Conservation (phyloP, 345 rosid genomes). For the Heritiera fomes region DNA sequence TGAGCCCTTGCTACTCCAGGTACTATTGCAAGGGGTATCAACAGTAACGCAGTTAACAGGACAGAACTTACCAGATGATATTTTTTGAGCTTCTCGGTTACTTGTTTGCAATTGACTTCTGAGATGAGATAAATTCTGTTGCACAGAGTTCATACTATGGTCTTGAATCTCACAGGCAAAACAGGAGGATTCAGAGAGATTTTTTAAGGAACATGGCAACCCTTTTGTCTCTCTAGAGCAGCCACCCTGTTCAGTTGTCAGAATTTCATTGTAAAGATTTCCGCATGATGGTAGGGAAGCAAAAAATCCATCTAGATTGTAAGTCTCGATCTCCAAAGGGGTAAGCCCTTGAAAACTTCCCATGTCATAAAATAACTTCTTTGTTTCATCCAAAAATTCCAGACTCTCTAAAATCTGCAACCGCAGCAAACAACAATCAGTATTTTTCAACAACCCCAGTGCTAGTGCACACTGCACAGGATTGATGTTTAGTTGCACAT, state of each 20-base stretch:
- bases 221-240: slow-evolving; percentile 44
- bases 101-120: slow-evolving; percentile 17
- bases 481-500: background rate
- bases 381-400: slow-evolving; percentile 58
- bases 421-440: slow-evolving; percentile 10
- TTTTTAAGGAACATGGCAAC: slow-evolving; percentile 34
- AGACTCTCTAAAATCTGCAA: slow-evolving; percentile 63
- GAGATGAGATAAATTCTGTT: slow-evolving; percentile 21
- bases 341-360: slow-evolving; percentile 29
- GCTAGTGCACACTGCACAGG: background rate
- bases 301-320: slow-evolving; percentile 55
- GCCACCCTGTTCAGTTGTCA: slow-evolving; percentile 39
- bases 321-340: slow-evolving; percentile 31
- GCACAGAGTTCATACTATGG: slow-evolving; percentile 12
- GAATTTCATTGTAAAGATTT: slow-evolving; percentile 36
- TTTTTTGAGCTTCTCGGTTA: slow-evolving; percentile 19
- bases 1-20: slow-evolving; percentile 7
- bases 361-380: slow-evolving; percentile 41
- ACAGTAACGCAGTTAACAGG: slow-evolving; percentile 20
- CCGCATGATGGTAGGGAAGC: slow-evolving; percentile 47
- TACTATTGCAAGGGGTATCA: slow-evolving; percentile 10
- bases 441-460: background rate
- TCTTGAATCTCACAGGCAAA: slow-evolving; percentile 20
- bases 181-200: slow-evolving; percentile 27
- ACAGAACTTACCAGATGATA: slow-evolving; percentile 10